A percentile compares a stretch with the other conserved stretches of the same genome.
Evolutionary conservation across 2,329 filamentous ascomycete species (phyloP).

Genomic region (Sordariomycetes sp.): DNA sequence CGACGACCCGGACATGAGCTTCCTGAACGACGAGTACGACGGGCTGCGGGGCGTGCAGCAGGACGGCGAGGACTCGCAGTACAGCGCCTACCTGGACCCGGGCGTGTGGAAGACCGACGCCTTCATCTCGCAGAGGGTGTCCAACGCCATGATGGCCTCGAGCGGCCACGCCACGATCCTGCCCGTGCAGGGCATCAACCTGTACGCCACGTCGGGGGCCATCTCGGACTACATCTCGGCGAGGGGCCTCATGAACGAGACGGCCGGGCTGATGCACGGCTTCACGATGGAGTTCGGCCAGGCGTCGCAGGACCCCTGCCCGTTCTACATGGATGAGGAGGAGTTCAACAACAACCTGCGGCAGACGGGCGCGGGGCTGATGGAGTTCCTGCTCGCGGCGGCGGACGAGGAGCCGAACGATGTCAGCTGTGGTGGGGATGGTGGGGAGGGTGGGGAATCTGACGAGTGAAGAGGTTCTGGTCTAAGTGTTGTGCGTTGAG

Average conservation of each 20-base stretch:
- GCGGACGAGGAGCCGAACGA: constrained; percentile 8
- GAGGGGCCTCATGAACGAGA: constrained; percentile 26
- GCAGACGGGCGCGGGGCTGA: constrained; percentile 33
- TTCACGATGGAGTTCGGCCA: constrained; percentile 38
- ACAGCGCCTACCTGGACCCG: constrained; percentile 37
- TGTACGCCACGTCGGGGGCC: constrained; percentile 35
- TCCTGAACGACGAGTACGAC: constrained; percentile 40
- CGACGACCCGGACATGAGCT: constrained; percentile 33
- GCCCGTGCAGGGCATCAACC: constrained; percentile 23
- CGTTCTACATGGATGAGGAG: constrained; percentile 32
- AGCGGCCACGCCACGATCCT: constrained; percentile 26
- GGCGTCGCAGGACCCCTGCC: constrained; percentile 14
- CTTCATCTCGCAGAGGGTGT: constrained; percentile 21
- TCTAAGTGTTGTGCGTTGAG: no score
- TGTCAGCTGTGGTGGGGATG: not conserved
- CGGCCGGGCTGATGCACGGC: constrained; percentile 25
- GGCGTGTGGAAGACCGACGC: constrained; percentile 14
- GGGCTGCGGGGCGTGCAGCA: constrained; percentile 34
- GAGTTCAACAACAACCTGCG: constrained; percentile 31
- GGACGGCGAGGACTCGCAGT: constrained; percentile 18
- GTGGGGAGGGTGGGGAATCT: not conserved
- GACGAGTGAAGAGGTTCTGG: no score
- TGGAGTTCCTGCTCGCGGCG: constrained; percentile 29
- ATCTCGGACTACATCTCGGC: constrained; percentile 36
- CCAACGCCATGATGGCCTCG: constrained; percentile 25